A percentile compares a stretch with the other conserved stretches of the same genome.
Conservation (phyloP, 2,329 filamentous ascomycete genomes). For the Zymoseptoria passerinii region DNA sequence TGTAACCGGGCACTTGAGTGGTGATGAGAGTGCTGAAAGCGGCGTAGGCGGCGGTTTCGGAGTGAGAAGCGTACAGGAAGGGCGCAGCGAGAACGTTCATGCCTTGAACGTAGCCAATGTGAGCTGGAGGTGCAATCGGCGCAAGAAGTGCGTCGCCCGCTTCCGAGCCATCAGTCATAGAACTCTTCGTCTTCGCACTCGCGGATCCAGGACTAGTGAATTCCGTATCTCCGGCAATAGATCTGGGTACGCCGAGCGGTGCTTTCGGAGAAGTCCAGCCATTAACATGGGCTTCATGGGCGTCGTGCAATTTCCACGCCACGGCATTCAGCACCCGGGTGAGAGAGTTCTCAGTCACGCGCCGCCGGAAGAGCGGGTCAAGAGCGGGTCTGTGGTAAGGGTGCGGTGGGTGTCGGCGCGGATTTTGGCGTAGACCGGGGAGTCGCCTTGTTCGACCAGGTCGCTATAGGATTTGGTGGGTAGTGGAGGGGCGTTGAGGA, state of each 20-base stretch:
- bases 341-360: conserved; percentile 89
- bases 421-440: conserved; percentile 92
- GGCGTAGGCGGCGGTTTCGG: conserved; percentile 88
- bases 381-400: conserved; percentile 91
- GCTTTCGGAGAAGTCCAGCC: conserved; percentile 42
- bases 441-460: conserved; percentile 86
- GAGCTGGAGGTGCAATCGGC: conserved; percentile 38
- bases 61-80: conserved; percentile 88
- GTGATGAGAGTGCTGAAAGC: conserved; percentile 85
- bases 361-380: conserved; percentile 95
- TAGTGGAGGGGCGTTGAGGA: conserved; percentile 79
- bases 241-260: conserved; percentile 41
- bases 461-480: conserved; percentile 81
- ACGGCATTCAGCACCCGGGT: conserved; percentile 92
- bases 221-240: conserved; percentile 41
- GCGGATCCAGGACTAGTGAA: conserved; percentile 29
- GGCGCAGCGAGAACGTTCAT: conserved; percentile 98
- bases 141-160: conserved; percentile 34
- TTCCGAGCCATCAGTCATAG: conserved; percentile 56
- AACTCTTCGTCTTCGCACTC: conserved; percentile 32
- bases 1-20: conserved; percentile 83
- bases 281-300: conserved; percentile 51
- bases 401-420: conserved; percentile 98
- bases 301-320: conserved; percentile 86
- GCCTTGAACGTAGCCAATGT: conserved; percentile 90